Evolutionary conservation across 2,329 filamentous ascomycete species (phyloP), one percentile per base, ranked within the genome.

Genomic region (Trichoderma koningii): DNA sequence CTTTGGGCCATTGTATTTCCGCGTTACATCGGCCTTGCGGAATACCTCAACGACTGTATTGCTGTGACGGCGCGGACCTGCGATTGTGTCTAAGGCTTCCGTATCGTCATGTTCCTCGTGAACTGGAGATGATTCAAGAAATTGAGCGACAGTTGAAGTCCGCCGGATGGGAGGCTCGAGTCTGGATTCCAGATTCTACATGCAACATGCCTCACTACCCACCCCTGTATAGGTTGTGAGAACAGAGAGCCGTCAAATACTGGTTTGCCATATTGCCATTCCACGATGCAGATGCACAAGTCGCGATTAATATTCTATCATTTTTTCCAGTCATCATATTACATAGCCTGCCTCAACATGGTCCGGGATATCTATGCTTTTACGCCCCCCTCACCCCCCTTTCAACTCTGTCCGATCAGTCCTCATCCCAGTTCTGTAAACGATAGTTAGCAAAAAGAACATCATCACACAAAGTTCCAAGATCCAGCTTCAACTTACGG

Each of bases 341-440:
- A 66, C 62, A 64, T 45, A 64, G 44, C 45, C 52, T 53, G 53
- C 48, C 53, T 57, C 52, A 21, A 61, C 17, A 52, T 34, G 41
- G 48, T 55, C 64, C 44, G 59, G 60, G 68, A 68, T 71, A 71
- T 71, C 69, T 73, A 69, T 69, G 65, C 69, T 72, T 60, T 34
- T 64, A 66, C 68, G 69, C 67, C 66, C 56, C 55, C 53, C 41
- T 47, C 50, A 38, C 6, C 41, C 38, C 44, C 17, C 28, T 15
- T 34, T 28, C 41, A 19, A 19, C 41, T 19, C 38, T 34, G 74
- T 82, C 71, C 66, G 52, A 70, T 81, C 79, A 87, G 75, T 87
- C 85, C 76, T 87, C 85, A 69, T 87, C 85, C 85, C 85, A 87
- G 83, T 87, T 86, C 82, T 84, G 64, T 21, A 7, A 19, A 38